These are phyloP conservation scores for Pyrrhoderma noxium DNA, from an alignment of 1,284 basidiomycete species.

Conservation along the genomic window DNA sequence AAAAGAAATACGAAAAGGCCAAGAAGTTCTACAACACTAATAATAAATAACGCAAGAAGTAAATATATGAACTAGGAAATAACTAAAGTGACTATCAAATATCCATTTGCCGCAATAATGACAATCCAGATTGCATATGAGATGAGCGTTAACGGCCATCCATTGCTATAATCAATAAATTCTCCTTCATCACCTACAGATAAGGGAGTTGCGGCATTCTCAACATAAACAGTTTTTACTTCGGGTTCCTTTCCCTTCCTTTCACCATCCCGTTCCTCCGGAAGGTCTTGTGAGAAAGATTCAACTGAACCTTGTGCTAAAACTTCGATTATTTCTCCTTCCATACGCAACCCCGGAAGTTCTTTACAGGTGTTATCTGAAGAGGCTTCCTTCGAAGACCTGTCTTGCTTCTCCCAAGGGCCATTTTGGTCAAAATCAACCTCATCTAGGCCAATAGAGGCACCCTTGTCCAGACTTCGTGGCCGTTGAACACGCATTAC, in stretches of 20 bases:
- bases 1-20: background rate
- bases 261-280: background rate
- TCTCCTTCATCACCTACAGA: conserved; percentile 22
- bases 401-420: conserved; percentile 1
- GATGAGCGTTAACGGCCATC: conserved; percentile 44
- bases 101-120: conserved; percentile 65
- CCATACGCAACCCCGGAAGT: background rate
- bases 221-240: background rate
- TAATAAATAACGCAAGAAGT: background rate
- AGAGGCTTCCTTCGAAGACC: background rate
- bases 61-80: conserved; percentile 21
- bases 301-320: background rate
- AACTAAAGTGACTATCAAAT: conserved; percentile 51
- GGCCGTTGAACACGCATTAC: conserved; percentile 58
- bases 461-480: background rate
- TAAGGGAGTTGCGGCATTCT: conserved; percentile 4
- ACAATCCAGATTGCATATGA: conserved; percentile 60
- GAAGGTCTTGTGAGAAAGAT: background rate
- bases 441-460: background rate
- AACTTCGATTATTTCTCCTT: background rate
- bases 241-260: conserved; percentile 9
- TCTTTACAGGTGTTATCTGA: background rate
- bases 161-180: conserved; percentile 56
- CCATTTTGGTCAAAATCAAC: background rate
- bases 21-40: background rate